Base-by-base conservation (phyloP, 306 rosid genomes). In the Castanea sativa region DNA sequence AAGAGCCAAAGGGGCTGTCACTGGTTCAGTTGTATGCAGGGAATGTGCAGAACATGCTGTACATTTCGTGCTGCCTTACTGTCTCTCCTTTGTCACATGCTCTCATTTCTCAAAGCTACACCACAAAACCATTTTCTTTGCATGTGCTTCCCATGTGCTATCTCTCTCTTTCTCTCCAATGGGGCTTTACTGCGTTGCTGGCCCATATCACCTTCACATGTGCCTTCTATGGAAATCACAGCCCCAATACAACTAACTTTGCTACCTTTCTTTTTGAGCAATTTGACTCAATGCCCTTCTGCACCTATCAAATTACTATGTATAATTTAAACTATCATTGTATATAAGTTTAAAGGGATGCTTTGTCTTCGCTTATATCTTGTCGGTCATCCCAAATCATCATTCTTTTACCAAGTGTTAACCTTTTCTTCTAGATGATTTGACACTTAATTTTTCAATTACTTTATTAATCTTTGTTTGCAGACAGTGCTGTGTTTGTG, bases 21-120 rank as follows among this genome's bases (percentile, higher is more conserved):
- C 2, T 73, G 78, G 89, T 69, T 83, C 76, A 90, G 94, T 81
- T 81, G n/a, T 79, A 86, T 92, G 94, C 90, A 88, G 98, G 94
- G 98, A 91, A 94, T 94, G 97, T 88, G 97, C 94, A 87, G 92
- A 91, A 92, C 97, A 92, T 89, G 97, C 70, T 91, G 94, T 88
- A 89, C 92, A 88, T 73, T 88, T 87, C 76, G 77, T 88, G 93
- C 90, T 89, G 94, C 93, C 86, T 85, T 86, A 84, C 89, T 91
- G 96, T 91, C 94, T 74, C 94, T 81, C 82, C 84, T 76, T 79
- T 81, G 71, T 91, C 98, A 91, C 98, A 88, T 91, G 97, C 91
- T 65, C 23, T 71, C 29, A 73, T 78, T 2, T 19, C 45, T 49
- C 75, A 83, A 64, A 60, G 69, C 88, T 84, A 79, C 41, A 60